Percentiles rank a stretch among this genome's conserved stretches.
phyloP scores from a whole-genome alignment of 805 yeast species.

The Cyberlindnera americana region DNA sequence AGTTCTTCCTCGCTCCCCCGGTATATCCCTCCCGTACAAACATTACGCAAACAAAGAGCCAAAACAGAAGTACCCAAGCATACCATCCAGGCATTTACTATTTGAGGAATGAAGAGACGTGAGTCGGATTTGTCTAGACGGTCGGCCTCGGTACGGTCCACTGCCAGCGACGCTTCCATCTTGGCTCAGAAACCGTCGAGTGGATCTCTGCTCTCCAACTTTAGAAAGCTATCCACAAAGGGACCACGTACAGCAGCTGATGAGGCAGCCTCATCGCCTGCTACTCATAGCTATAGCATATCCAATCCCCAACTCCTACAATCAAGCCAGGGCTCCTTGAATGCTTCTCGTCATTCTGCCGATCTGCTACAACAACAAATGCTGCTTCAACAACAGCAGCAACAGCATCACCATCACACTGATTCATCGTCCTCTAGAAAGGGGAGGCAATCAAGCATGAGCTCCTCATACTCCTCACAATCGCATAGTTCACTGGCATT shows the following conservation, averaged over 20 bases:
- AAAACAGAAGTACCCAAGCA: too few relatives aligned
- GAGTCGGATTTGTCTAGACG: slow-evolving; percentile 11
- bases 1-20: too few relatives aligned
- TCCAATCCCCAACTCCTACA: slow-evolving; percentile 27
- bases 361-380: slow-evolving; percentile 12
- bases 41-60: too few relatives aligned
- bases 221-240: slow-evolving; percentile 26
- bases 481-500: slow-evolving; percentile 27
- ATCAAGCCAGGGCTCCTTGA: slow-evolving; percentile 4
- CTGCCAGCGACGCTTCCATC: slow-evolving; percentile 7
- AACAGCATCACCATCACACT: slow-evolving; percentile 4
- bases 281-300: slow-evolving; percentile 15
- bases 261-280: background rate
- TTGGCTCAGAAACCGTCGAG: slow-evolving; percentile 13
- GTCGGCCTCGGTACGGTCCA: slow-evolving; percentile 13
- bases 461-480: slow-evolving; percentile 24
- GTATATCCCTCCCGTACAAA: too few relatives aligned
- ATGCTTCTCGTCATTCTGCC: slow-evolving; percentile 7
- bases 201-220: slow-evolving; percentile 26
- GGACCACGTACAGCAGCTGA: slow-evolving; percentile 14
- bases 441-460: slow-evolving; percentile 25
- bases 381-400: slow-evolving; percentile 2
- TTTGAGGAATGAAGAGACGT: slow-evolving; percentile 15
- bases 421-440: slow-evolving; percentile 8
- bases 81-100: too few relatives aligned